Evolutionary conservation across 306 rosid genomes (phyloP), one percentile per base, ranked within the genome.

Genomic region (Casuarina cunninghamiana): DNA sequence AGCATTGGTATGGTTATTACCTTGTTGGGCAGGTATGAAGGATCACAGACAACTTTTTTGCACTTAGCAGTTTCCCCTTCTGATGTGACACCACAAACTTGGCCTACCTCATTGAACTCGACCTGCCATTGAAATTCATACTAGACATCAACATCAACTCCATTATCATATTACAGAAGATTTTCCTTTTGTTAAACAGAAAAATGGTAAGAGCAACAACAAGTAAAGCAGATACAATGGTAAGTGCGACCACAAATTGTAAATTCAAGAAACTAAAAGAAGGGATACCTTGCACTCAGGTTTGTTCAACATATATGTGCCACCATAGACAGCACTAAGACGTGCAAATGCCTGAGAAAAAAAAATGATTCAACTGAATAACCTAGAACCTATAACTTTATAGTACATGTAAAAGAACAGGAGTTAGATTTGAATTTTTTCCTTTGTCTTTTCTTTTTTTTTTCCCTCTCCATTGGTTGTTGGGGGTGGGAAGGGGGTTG

Each of bases 281-380:
- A 12, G 71, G 55, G 62, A 72, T 85, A 95, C 98, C 98, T 91
- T 92, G 89, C 98, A 95, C 80, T 95, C 97, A 70, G 98, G 98
- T 81, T 95, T 95, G 66, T 92, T 95, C 85, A 95, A 86, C 98
- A 95, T 95, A 80, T 91, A 92, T 68, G 98, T 95, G 73, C 98
- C 98, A 79, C 98, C 98, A 80, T 94, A 94, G 73, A 94, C 98
- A 66, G 98, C 98, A 83, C 98, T 94, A 51, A 94, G 97, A 68
- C 98, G 90, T 53, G 98, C 98, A 92, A 95, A 95, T 80, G 89
- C 98, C 98, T 95, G 79, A 21, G 55, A 65, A 8, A 63, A 35
- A 37, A 75, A 67, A 11, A 53, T 3, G n/a, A 54, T 35, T 66
- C 49, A 60, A 49, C 41, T 54, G 48, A 48, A 4, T 17, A 73